Percentiles rank a stretch among this genome's conserved stretches.
phyloP scores from a whole-genome alignment of 495 filamentous ascomycete species.

The Bathelium albidoporum region DNA sequence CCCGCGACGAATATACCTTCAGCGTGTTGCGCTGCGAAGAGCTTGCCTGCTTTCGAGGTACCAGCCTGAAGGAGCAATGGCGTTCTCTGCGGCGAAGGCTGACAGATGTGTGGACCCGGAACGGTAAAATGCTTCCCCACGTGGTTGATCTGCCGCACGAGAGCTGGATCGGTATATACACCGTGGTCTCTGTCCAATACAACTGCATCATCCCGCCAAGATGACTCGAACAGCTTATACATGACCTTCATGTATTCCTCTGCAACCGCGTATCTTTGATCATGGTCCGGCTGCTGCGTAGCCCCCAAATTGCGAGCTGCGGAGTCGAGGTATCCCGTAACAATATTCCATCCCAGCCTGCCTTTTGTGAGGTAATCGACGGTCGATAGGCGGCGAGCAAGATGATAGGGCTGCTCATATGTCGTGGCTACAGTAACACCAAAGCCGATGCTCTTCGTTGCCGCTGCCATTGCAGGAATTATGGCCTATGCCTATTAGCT shows the following conservation, averaged over 20 bases:
- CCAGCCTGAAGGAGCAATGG: constrained; percentile 57
- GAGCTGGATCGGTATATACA: constrained; percentile 49
- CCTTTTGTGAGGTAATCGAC: constrained; percentile 60
- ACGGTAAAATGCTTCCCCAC: constrained; percentile 54
- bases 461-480: constrained; percentile 28
- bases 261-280: constrained; percentile 55
- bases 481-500: not conserved
- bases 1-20: constrained; percentile 46
- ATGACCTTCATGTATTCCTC: constrained; percentile 60
- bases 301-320: constrained; percentile 52
- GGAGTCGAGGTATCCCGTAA: constrained; percentile 58
- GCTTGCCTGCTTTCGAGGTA: constrained; percentile 51
- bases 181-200: constrained; percentile 43
- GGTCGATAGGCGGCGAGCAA: constrained; percentile 54
- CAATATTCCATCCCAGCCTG: constrained; percentile 58
- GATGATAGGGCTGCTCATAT: constrained; percentile 61
- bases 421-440: constrained; percentile 59
- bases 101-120: constrained; percentile 53
- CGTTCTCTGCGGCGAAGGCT: constrained; percentile 55
- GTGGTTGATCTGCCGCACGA: constrained; percentile 56
- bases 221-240: constrained; percentile 61
- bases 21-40: constrained; percentile 52
- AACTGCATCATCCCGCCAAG: constrained; percentile 59
- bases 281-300: constrained; percentile 48
- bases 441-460: constrained; percentile 56